Percentiles rank a stretch among this genome's conserved stretches.
These are phyloP conservation scores for Cladosporium sp. DNA, from an alignment of 2,329 filamentous ascomycete species.

Conservation along the genomic window DNA sequence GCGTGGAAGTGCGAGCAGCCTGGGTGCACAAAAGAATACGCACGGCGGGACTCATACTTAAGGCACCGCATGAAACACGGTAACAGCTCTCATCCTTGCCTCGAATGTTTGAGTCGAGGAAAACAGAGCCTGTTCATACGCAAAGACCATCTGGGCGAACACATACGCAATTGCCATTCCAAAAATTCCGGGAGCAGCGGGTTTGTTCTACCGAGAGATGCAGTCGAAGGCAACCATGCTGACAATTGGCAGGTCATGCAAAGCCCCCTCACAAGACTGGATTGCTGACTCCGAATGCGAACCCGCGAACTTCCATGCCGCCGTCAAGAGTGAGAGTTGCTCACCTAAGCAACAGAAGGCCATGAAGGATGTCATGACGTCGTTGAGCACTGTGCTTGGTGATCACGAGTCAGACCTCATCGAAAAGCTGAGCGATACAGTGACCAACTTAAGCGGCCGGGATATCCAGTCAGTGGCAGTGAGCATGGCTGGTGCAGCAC, in stretches of 20 bases:
- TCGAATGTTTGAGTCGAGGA: neutral
- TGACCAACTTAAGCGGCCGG: neutral
- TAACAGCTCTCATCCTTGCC: neutral
- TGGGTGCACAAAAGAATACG: neutral
- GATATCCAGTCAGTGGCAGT: neutral
- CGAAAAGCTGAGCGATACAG: neutral
- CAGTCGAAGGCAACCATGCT: neutral
- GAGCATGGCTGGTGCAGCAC: slow-evolving; percentile 3
- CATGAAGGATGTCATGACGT: slow-evolving; percentile 1
- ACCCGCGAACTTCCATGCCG: neutral
- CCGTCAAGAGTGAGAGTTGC: neutral
- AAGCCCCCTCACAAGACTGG: neutral
- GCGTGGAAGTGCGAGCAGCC: slow-evolving; percentile 1
- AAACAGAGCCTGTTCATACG: neutral
- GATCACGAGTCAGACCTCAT: neutral
- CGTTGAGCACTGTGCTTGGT: neutral
- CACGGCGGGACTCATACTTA: neutral
- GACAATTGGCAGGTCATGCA: neutral
- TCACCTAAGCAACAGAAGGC: neutral
- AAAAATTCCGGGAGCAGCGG: neutral
- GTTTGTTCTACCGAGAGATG: neutral
- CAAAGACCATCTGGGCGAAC: slow-evolving; percentile 1
- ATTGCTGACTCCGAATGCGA: neutral
- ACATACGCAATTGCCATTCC: slow-evolving; percentile 4
- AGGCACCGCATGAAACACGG: neutral